phyloP scores from a whole-genome alignment of 345 rosid genomes.

The Arabis alpina region DNA sequence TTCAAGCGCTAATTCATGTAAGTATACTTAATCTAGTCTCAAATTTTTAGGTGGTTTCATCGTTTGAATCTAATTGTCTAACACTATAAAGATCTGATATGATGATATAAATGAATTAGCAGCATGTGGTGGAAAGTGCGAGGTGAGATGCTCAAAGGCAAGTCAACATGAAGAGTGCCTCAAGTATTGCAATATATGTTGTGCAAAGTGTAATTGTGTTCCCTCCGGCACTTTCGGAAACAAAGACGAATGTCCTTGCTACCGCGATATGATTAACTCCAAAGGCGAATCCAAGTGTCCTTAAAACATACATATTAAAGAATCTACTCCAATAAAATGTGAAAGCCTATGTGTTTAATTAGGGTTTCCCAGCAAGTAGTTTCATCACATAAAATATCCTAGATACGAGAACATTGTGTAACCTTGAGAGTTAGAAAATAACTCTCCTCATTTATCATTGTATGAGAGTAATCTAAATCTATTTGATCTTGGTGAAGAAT shows the following conservation, averaged over 20 bases:
- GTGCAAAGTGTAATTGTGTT: conserved; percentile 38
- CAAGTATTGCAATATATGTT: conserved; percentile 35
- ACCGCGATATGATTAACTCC: conserved; percentile 21
- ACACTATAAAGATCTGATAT: not conserved
- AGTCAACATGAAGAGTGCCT: conserved; percentile 13
- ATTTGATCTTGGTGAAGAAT: too few relatives aligned
- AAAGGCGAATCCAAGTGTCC: conserved; percentile 32
- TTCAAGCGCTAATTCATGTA: conserved; percentile 56
- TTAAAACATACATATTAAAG: not conserved
- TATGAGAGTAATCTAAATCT: too few relatives aligned
- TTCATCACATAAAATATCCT: too few relatives aligned
- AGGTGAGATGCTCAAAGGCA: conserved; percentile 36
- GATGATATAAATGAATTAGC: conserved; percentile 1
- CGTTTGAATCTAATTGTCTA: not conserved
- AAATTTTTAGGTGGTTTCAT: not conserved
- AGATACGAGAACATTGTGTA: too few relatives aligned
- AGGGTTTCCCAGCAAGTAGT: too few relatives aligned
- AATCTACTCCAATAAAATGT: too few relatives aligned
- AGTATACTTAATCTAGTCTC: not conserved
- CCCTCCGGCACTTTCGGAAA: conserved; percentile 34
- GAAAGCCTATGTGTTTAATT: too few relatives aligned
- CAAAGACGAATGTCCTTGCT: conserved; percentile 40
- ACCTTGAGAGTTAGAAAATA: too few relatives aligned
- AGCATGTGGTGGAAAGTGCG: conserved; percentile 34
- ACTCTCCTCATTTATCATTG: too few relatives aligned